phyloP scores from a whole-genome alignment of 768 basidiomycete genomes.

The Tylopilus sp. region DNA sequence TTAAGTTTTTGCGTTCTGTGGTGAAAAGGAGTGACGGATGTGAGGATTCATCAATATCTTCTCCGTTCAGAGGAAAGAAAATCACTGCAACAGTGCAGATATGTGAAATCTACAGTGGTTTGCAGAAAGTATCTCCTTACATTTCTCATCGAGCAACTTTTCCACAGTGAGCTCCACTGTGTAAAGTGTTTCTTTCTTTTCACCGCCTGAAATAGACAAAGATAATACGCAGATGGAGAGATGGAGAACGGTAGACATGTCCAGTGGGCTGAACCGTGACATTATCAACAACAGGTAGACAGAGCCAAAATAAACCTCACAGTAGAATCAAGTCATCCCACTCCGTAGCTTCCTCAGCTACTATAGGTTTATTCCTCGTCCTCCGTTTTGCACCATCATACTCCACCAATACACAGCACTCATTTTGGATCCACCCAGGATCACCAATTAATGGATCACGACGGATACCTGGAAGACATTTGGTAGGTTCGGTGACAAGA shows the following conservation, averaged over 20 bases:
- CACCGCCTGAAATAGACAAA: too few species aligned
- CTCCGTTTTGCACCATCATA: background rate
- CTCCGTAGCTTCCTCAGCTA: background rate
- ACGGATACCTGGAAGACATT: background rate
- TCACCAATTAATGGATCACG: background rate
- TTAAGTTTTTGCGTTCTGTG: background rate
- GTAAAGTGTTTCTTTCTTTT: background rate
- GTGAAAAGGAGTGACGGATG: background rate
- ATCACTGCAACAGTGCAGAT: background rate
- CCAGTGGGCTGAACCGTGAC: background rate
- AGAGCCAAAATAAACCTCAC: background rate
- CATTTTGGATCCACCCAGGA: background rate
- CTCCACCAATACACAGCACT: background rate
- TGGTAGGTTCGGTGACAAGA: background rate
- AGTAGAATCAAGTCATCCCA: background rate
- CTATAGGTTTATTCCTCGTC: background rate
- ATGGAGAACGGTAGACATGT: background rate
- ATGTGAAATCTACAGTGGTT: background rate
- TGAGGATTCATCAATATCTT: background rate
- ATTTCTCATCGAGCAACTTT: background rate
- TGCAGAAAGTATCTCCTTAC: background rate
- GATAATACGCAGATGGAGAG: background rate
- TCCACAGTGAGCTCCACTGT: background rate
- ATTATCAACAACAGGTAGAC: background rate
- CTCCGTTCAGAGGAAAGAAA: background rate